Conservation (phyloP, 768 basidiomycete species). For the Tephrocybe sp. region DNA sequence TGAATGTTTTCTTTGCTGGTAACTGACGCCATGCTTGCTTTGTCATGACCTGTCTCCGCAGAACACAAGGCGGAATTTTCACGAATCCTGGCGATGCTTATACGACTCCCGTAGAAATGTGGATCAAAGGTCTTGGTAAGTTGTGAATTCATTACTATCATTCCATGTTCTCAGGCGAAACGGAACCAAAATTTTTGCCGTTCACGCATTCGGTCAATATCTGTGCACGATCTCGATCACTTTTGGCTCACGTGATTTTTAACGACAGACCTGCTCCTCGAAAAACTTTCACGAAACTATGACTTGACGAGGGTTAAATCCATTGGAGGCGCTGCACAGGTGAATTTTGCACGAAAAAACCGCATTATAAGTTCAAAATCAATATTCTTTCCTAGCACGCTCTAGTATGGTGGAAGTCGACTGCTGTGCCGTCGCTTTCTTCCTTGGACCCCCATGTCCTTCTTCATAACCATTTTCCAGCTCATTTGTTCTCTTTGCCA, state of each 20-base stretch:
- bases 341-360: too few relatives aligned
- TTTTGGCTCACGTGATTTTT: slow-evolving; percentile 27
- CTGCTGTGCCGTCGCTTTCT: slow-evolving; percentile 69
- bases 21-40: slow-evolving; percentile 11
- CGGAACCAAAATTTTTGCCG: slow-evolving; percentile 65
- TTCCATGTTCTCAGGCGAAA: slow-evolving; percentile 25
- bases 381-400: slow-evolving; percentile 47
- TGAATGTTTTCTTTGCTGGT: not conserved
- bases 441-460: slow-evolving; percentile 72
- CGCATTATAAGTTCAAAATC: too few relatives aligned
- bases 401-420: slow-evolving; percentile 87
- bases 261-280: slow-evolving; percentile 66
- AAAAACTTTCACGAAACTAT: slow-evolving; percentile 69
- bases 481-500: slow-evolving; percentile 67
- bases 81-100: slow-evolving; percentile 85
- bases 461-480: slow-evolving; percentile 65
- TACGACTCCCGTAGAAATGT: slow-evolving; percentile 89
- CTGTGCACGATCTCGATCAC: slow-evolving; percentile 27
- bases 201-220: slow-evolving; percentile 31
- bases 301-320: slow-evolving; percentile 73
- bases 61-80: slow-evolving; percentile 85
- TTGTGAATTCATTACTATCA: slow-evolving; percentile 19
- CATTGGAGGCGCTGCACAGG: slow-evolving; percentile 80
- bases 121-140: slow-evolving; percentile 85
- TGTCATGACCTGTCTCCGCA: slow-evolving; percentile 37